Conservation (phyloP, 176 grass and related monocot genomes). For the bread wheat (Triticum aestivum) region IWGSC_CS_RefSeq_v2.1 NC_057803.1:686707574-686708073, state of each 20-base stretch:
- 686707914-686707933: neutral
- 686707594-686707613: neutral
- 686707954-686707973: neutral
- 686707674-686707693: neutral
- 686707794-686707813: neutral
- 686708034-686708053: neutral
- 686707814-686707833: neutral
- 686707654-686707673: neutral
- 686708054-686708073: neutral
- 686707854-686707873: neutral
- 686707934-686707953: neutral
- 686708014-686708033: neutral
- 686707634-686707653: constrained; percentile 1
- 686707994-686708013: neutral
- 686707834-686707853: neutral
- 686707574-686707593: neutral
- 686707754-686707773: neutral
- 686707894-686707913: neutral
- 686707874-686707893: neutral
- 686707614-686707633: neutral
- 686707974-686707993: neutral
- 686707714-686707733: neutral
- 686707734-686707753: neutral
- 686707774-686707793: neutral
- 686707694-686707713: neutral